Evolutionary conservation across 495 filamentous ascomycete genomes (phyloP), one percentile per base, ranked within the genome.

Genomic region (Neurospora sp.): DNA sequence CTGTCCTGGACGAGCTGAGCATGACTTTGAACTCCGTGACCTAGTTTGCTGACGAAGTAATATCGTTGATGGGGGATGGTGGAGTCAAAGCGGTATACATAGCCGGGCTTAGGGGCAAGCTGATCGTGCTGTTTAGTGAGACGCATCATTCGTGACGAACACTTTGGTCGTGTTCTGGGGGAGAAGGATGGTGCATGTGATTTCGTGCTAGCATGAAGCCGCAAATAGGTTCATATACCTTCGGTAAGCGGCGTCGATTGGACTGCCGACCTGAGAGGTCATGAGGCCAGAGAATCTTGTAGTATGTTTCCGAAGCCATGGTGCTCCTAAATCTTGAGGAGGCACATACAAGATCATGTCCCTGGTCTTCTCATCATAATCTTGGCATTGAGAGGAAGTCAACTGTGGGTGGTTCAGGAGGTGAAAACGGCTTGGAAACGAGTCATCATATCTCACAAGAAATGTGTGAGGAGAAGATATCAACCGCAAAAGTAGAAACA

Each of bases 1-100:
- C 69, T 66, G 46, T 75, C 59, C 9, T 20, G 31, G 10, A 73
- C 71, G 1, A 75, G 72, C 39, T 75, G 74, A 6, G 70, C 74
- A 4, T 6, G 31, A 66, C 71, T 75, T 20, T 75, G 74, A 2
- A 69, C 18, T 39, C 74, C 71, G 11, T 9, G 8, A 11, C 38
- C 31, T 18, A 73, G 27, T 1, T 39, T n/a, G 3, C 42, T 31
- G n/a, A 73, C 31, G 46, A 71, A 70, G 39, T 73, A 54, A 23
- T 48, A 75, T 12, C 35, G 44, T 11, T 31, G 27, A 66, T 73
- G 35, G 39, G 69, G 66, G 4, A 48, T 44, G 18, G 20, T 44
- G 6, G 62, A n/a, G 44, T 69, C 46, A 44, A 73, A 73, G 12
- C 42, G n/a, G 72, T 42, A 75, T n/a, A 40, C 71, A 31, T 69